Evolutionary conservation across 768 basidiomycete species (phyloP).

Genomic region (Hebeloma cylindrosporum): DNA sequence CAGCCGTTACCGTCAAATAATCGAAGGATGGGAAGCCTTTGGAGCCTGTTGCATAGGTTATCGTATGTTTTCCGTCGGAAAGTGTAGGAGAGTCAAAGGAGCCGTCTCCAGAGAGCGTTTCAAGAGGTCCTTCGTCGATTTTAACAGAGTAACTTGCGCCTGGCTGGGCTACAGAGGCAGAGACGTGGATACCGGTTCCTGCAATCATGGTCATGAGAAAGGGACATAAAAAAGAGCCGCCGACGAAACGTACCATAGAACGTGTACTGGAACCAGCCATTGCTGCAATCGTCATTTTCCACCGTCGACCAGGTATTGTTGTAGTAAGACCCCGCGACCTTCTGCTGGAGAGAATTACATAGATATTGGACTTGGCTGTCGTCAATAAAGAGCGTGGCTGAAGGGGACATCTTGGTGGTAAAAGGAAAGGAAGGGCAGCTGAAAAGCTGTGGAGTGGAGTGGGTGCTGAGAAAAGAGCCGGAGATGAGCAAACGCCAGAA

Average conservation of each 20-base stretch:
- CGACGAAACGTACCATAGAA: conserved; percentile 33
- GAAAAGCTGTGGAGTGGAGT: conserved; percentile 18
- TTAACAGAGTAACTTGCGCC: conserved; percentile 34
- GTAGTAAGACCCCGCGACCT: conserved; percentile 35
- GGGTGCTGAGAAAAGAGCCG: conserved; percentile 3
- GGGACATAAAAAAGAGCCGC: not conserved
- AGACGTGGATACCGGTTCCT: conserved; percentile 35
- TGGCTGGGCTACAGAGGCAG: conserved; percentile 23
- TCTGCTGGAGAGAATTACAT: conserved; percentile 34
- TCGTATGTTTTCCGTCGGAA: conserved; percentile 36
- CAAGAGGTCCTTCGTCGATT: conserved; percentile 36
- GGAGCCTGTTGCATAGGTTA: conserved; percentile 34
- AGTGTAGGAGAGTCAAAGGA: conserved; percentile 33
- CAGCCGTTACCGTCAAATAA: conserved; percentile 39
- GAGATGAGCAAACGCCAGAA: conserved; percentile 3
- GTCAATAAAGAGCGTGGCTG: conserved; percentile 35
- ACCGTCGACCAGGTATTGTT: conserved; percentile 42
- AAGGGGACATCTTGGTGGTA: conserved; percentile 16
- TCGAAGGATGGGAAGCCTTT: conserved; percentile 35
- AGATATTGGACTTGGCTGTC: conserved; percentile 37
- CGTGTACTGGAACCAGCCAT: conserved; percentile 41
- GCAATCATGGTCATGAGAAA: not conserved
- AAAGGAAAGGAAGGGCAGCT: conserved; percentile 25
- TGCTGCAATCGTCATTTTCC: conserved; percentile 27
- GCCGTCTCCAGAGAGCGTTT: conserved; percentile 31